Evolutionary conservation across 1,284 basidiomycete genomes (phyloP).

Genomic region (Puccinia horiana): DNA sequence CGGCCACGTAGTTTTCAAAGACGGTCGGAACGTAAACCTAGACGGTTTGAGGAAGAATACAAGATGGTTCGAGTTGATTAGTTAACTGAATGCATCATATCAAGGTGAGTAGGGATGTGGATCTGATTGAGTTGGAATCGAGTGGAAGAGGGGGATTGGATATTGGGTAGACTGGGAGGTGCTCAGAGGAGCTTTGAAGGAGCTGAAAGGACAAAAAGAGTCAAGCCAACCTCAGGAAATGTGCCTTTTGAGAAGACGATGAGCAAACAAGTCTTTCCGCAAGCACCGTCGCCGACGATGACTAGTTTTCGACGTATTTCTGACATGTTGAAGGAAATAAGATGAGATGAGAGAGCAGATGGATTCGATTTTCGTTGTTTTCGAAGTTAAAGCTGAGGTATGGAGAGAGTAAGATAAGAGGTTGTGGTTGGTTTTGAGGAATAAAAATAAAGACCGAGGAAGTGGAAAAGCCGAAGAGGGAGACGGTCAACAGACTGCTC

Average conservation of each 20-base stretch:
- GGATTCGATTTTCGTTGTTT: too few relatives aligned
- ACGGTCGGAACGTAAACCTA: constrained; percentile 90
- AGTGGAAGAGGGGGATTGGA: neutral
- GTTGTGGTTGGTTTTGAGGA: too few relatives aligned
- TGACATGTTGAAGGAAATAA: neutral
- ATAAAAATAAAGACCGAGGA: too few relatives aligned
- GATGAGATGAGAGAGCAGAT: too few relatives aligned
- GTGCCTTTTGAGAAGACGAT: constrained; percentile 87
- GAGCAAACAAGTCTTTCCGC: constrained; percentile 80
- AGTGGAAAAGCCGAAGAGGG: too few relatives aligned
- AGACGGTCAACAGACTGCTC: too few relatives aligned
- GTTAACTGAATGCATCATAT: neutral
- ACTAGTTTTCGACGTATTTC: constrained; percentile 76
- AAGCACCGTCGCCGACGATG: constrained; percentile 79
- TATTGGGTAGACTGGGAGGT: neutral
- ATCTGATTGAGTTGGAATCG: neutral
- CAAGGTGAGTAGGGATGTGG: neutral
- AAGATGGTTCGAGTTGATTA: neutral
- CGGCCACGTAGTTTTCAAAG: constrained; percentile 77
- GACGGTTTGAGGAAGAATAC: neutral
- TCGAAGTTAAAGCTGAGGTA: too few relatives aligned
- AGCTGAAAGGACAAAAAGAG: neutral
- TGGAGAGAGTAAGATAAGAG: too few relatives aligned
- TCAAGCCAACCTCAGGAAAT: constrained; percentile 75
- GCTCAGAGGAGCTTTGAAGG: neutral